phyloP scores from a whole-genome alignment of 1,139 yeast genomes.

The Geotrichum bryndzae region DNA sequence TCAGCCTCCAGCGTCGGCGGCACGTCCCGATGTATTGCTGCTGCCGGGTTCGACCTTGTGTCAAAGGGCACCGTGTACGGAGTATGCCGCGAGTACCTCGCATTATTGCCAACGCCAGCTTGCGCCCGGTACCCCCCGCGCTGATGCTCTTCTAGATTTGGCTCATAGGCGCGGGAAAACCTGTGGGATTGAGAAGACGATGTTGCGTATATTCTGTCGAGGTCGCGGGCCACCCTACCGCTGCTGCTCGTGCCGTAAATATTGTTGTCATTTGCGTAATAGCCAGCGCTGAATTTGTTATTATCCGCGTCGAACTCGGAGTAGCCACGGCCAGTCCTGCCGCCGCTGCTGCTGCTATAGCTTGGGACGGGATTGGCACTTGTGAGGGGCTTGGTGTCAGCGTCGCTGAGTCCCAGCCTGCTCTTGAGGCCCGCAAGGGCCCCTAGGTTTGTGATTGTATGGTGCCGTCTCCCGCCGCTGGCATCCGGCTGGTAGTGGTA shows the following conservation, averaged over 20 bases:
- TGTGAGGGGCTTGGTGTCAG: not conserved
- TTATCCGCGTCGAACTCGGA: too few species aligned
- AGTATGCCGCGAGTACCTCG: not conserved
- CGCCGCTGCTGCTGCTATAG: not conserved
- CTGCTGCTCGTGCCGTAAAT: not conserved
- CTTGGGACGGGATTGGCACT: not conserved
- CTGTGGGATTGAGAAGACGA: not conserved
- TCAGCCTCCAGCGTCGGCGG: not conserved
- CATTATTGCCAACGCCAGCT: not conserved
- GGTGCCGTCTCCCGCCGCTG: not conserved
- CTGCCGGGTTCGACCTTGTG: not conserved
- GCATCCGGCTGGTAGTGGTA: not conserved
- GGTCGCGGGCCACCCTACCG: not conserved
- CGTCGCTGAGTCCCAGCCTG: conserved; percentile 17
- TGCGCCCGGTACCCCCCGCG: too few species aligned
- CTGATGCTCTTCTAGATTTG: too few species aligned
- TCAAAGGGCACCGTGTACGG: not conserved
- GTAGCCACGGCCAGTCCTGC: too few species aligned
- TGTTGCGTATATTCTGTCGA: not conserved
- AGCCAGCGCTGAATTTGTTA: not conserved
- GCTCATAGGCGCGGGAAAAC: not conserved
- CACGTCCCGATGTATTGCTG: too few species aligned
- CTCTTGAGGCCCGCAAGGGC: conserved; percentile 18
- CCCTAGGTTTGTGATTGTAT: not conserved
- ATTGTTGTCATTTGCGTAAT: not conserved